Evolutionary conservation across 139 green algal species (phyloP), one percentile per base, ranked within the genome.

Genomic region (Yamagishiella unicocca): DNA sequence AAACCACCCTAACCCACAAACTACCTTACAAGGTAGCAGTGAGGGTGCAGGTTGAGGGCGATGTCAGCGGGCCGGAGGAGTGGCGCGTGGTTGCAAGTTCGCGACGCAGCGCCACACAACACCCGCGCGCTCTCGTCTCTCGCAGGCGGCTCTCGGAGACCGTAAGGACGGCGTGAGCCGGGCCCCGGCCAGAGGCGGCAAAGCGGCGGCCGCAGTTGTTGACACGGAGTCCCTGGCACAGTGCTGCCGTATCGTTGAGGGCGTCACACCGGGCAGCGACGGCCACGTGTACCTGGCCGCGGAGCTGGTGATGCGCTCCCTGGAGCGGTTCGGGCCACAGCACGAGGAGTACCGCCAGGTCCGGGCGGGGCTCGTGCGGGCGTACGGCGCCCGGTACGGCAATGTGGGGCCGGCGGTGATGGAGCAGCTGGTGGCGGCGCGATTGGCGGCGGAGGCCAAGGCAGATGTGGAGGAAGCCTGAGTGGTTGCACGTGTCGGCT

Each of bases 341-440:
- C 87, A 90, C 27, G 75, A 90, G 27, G 87, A 90, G 86, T 76
- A 76, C 61, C 46, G 54, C 1, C 74, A 89, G 74, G 84, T 43
- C 37, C 43, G 84, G 35, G 67, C 82, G 46, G 46, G 19, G 45
- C 24, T 71, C 8, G 67, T 77, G 33, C 80, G 80, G 8, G 80
- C 78, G 42, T 85, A 85, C 61, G 40, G 78, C n/a, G 21, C 27
- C 19, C 54, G 87, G 54, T 90, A 90, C 54, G 87, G 87, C 68
- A 79, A 62, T 46, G 87, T 87, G 68, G 55, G 53, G 1, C 37
- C 68, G n/a, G 70, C 14, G 12, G 42, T 90, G 0, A 71, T 90
- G 87, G 78, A 87, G 68, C 45, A 66, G 40, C 42, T 90, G 42
- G 71, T 90, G 43, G 87, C 78, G 24, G 71, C 87, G 40, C 78